Evolutionary conservation across 257 asterid genomes (phyloP).

Genomic region (Solanum infundibuliforme): DNA sequence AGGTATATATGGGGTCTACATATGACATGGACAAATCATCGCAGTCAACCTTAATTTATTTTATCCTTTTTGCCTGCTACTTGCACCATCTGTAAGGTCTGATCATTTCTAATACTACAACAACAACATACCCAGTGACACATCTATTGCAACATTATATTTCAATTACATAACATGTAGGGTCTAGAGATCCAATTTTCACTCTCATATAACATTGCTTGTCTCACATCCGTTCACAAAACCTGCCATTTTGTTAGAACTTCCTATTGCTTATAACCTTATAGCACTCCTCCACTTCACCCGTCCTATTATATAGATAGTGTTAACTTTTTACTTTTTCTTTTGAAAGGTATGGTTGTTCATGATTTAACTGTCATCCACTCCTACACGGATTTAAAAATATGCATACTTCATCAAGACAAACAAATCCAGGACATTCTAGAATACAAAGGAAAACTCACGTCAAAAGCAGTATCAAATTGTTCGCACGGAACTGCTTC

Average conservation of each 20-base stretch:
- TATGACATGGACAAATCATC: neutral
- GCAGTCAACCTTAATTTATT: neutral
- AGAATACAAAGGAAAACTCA: conserved; percentile 15
- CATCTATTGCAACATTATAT: neutral
- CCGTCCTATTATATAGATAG: neutral
- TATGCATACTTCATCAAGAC: neutral
- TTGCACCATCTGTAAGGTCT: neutral
- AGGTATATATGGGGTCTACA: neutral
- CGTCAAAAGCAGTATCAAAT: conserved; percentile 91
- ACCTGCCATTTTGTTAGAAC: neutral
- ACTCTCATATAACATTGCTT: neutral
- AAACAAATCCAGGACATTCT: neutral
- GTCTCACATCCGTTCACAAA: neutral
- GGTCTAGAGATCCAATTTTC: neutral
- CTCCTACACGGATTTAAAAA: neutral
- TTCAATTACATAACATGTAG: neutral
- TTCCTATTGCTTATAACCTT: neutral
- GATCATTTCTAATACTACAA: neutral
- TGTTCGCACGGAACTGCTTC: conserved; percentile 98
- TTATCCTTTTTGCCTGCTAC: neutral
- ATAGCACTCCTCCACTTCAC: neutral
- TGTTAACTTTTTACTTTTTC: neutral
- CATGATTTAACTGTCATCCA: neutral
- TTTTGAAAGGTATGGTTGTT: neutral
- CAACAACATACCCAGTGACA: neutral